Conservation (phyloP, 768 basidiomycete genomes). For the Asterophora lycoperdoides region DNA sequence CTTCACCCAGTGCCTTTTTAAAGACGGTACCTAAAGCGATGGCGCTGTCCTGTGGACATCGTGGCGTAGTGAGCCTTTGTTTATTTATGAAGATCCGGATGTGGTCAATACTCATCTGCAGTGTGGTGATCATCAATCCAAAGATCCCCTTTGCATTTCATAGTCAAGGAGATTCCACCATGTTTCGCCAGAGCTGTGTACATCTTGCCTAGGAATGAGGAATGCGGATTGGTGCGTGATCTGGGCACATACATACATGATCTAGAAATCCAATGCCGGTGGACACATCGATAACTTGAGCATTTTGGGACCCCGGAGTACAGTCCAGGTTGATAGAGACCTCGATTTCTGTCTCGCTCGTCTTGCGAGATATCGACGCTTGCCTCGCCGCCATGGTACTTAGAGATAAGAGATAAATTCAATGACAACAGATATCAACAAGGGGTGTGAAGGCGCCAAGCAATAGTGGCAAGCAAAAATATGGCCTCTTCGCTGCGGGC, state of each 20-base stretch:
- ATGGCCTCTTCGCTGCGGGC: constrained; percentile 23
- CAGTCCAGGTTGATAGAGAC: constrained; percentile 81
- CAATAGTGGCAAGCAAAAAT: constrained; percentile 17
- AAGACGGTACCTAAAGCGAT: constrained; percentile 87
- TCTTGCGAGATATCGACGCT: constrained; percentile 76
- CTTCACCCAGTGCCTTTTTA: constrained; percentile 91
- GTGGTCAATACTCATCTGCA: constrained; percentile 69
- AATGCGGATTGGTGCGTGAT: neutral
- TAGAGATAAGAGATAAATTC: neutral
- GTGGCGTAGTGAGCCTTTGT: constrained; percentile 8
- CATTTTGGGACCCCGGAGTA: constrained; percentile 51
- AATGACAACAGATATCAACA: constrained; percentile 29
- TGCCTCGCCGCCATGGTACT: constrained; percentile 38
- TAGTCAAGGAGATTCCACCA: constrained; percentile 84
- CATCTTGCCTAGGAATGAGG: constrained; percentile 67
- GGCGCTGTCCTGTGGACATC: constrained; percentile 73
- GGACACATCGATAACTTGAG: constrained; percentile 76
- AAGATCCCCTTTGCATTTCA: constrained; percentile 93
- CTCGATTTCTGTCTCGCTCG: constrained; percentile 88
- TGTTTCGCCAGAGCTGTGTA: constrained; percentile 97
- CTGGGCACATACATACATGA: constrained; percentile 58
- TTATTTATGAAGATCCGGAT: neutral
- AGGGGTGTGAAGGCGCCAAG: constrained; percentile 13
- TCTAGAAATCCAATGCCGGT: constrained; percentile 99
- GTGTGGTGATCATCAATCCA: constrained; percentile 99